Percentiles rank a stretch among this genome's conserved stretches.
Conservation (phyloP, 129 eudicot genomes). For the Escallonia rubra region DNA sequence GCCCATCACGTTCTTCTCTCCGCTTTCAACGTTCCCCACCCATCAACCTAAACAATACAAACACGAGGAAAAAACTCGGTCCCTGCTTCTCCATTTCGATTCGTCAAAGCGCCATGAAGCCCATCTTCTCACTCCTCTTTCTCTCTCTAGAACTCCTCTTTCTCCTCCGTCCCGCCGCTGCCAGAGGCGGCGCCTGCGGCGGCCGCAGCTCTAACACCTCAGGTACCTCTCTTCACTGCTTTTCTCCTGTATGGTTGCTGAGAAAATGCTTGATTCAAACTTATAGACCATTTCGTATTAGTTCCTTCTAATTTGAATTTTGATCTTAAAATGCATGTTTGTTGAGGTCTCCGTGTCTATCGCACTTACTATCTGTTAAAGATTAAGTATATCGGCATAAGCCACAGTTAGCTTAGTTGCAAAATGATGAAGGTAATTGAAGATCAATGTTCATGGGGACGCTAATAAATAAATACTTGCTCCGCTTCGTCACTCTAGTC, state of each 20-base stretch:
- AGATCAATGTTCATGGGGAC: too few species aligned
- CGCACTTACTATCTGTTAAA: too few species aligned
- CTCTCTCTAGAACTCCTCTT: slow-evolving; percentile 40
- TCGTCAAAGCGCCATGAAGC: neutral
- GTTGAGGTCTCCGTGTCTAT: too few species aligned
- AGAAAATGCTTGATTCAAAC: neutral
- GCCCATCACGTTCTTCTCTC: slow-evolving; percentile 12
- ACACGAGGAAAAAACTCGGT: neutral
- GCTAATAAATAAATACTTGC: too few species aligned
- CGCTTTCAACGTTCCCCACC: neutral
- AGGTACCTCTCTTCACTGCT: slow-evolving; percentile 28
- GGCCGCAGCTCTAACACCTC: slow-evolving; percentile 24
- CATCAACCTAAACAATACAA: neutral
- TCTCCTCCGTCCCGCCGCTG: slow-evolving; percentile 32
- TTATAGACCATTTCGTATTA: neutral
- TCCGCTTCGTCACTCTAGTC: too few species aligned
- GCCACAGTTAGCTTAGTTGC: too few species aligned
- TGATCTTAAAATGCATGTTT: too few species aligned
- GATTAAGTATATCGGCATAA: too few species aligned
- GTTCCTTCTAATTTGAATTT: neutral
- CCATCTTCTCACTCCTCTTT: slow-evolving; percentile 32
- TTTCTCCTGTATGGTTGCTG: slow-evolving; percentile 6
- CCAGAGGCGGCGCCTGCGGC: slow-evolving; percentile 35
- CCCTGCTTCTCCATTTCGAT: neutral
- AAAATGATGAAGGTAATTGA: too few species aligned